phyloP scores from a whole-genome alignment of 192 early-diverging fungal species.

The Martensiomyces pterosporus region DNA sequence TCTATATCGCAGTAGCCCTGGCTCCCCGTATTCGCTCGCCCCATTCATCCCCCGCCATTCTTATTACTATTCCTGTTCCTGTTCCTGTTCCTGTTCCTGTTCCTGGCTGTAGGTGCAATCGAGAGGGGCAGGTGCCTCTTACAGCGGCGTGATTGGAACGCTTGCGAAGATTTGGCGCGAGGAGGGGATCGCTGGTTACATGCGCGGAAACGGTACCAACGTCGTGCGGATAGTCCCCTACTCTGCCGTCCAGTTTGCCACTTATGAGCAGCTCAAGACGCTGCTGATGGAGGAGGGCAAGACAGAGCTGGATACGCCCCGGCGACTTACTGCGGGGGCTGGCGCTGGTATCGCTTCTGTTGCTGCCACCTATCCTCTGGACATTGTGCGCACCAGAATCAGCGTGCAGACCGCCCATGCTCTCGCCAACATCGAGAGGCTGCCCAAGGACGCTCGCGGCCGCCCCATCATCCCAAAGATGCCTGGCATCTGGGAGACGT shows the following conservation, averaged over 20 bases:
- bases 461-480: constrained; percentile 56
- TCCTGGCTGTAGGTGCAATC: constrained; percentile 55
- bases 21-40: too few relatives aligned
- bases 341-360: constrained; percentile 74
- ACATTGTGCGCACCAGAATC: constrained; percentile 74
- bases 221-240: constrained; percentile 79
- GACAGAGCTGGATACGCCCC: constrained; percentile 64
- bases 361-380: constrained; percentile 72
- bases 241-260: constrained; percentile 77
- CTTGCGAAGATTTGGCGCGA: constrained; percentile 74
- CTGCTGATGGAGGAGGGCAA: constrained; percentile 65
- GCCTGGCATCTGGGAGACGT: constrained; percentile 68
- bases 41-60: too few relatives aligned
- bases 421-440: constrained; percentile 39
- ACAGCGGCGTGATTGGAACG: constrained; percentile 68
- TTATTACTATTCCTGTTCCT: neutral
- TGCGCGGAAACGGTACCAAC: constrained; percentile 82
- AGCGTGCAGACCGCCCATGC: constrained; percentile 67
- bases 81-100: neutral
- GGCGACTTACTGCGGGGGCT: constrained; percentile 68
- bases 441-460: constrained; percentile 44
- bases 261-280: constrained; percentile 75
- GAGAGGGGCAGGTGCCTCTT: constrained; percentile 54
- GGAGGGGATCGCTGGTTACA: constrained; percentile 66
- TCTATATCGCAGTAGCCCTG: too few relatives aligned